Percentiles rank a stretch among this genome's conserved stretches.
phyloP scores from a whole-genome alignment of 208 protist species.

The Trypanosoma scelopori region DNA sequence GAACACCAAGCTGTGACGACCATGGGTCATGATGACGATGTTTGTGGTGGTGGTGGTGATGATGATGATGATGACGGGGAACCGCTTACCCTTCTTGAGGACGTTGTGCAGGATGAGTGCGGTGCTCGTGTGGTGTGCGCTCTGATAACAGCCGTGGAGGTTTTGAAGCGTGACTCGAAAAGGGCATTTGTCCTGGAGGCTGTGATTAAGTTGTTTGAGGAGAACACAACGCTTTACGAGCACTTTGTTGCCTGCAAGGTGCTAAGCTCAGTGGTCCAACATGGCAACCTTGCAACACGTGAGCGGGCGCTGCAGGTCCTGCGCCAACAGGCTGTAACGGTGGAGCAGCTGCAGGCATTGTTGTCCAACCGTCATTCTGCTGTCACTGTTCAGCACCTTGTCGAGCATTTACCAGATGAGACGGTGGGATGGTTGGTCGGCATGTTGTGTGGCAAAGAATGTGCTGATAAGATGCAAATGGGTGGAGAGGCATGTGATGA shows the following conservation, averaged over 20 bases:
- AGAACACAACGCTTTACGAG: conserved; percentile 69
- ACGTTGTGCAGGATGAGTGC: conserved; percentile 77
- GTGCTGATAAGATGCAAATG: conserved; percentile 29
- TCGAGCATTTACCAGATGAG: conserved; percentile 47
- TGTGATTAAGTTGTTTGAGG: conserved; percentile 76
- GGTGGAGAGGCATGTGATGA: conserved; percentile 12
- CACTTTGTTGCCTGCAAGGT: conserved; percentile 85
- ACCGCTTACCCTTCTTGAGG: conserved; percentile 63
- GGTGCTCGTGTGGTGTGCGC: conserved; percentile 72
- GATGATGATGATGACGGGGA: conserved; percentile 58
- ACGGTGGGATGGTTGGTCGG: conserved; percentile 65
- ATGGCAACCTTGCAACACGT: conserved; percentile 44
- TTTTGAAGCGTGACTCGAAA: conserved; percentile 35
- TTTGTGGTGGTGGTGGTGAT: conserved; percentile 50
- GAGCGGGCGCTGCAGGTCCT: conserved; percentile 65
- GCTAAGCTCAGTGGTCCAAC: conserved; percentile 74
- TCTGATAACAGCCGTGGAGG: conserved; percentile 56
- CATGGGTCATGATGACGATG: conserved; percentile 38
- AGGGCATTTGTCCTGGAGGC: conserved; percentile 41
- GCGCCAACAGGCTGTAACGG: conserved; percentile 50
- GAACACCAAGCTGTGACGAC: conserved; percentile 37
- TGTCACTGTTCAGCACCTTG: conserved; percentile 69
- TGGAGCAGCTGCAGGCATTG: conserved; percentile 44
- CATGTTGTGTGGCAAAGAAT: conserved; percentile 30
- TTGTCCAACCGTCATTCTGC: conserved; percentile 78